These are phyloP conservation scores for Rhizopus stolonifer DNA, from an alignment of 371 early-diverging fungal genomes.

Conservation along the genomic window DNA sequence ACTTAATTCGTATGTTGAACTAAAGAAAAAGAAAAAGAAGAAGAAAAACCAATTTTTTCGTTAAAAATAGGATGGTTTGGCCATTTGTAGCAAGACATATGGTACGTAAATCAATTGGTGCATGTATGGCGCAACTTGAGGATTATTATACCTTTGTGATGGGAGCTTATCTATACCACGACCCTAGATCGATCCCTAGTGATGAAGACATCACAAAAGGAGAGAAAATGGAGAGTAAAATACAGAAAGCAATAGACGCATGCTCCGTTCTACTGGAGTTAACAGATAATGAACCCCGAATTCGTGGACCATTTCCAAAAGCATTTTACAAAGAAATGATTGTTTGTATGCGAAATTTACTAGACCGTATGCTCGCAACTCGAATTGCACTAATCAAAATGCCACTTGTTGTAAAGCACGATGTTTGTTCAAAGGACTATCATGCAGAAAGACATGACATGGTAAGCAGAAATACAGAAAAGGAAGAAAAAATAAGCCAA, in stretches of 20 bases:
- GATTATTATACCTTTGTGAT: constrained; percentile 47
- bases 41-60: neutral
- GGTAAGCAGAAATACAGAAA: constrained; percentile 28
- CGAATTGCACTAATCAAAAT: constrained; percentile 51
- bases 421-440: constrained; percentile 34
- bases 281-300: constrained; percentile 57
- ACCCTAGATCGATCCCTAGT: constrained; percentile 16
- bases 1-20: constrained; percentile 43
- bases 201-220: constrained; percentile 35
- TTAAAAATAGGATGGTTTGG: constrained; percentile 50
- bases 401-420: constrained; percentile 45
- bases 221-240: constrained; percentile 40
- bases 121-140: constrained; percentile 39
- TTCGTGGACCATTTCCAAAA: constrained; percentile 61
- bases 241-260: constrained; percentile 41
- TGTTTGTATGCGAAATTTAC: constrained; percentile 49
- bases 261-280: constrained; percentile 49
- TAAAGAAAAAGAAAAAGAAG: neutral
- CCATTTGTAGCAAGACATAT: constrained; percentile 63
- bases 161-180: constrained; percentile 42
- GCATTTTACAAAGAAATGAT: constrained; percentile 58
- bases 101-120: constrained; percentile 49
- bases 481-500: neutral
- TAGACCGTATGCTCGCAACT: constrained; percentile 57
- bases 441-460: constrained; percentile 52